Base-by-base conservation (phyloP, 1,284 basidiomycete species). In the Athelia sp. region DNA sequence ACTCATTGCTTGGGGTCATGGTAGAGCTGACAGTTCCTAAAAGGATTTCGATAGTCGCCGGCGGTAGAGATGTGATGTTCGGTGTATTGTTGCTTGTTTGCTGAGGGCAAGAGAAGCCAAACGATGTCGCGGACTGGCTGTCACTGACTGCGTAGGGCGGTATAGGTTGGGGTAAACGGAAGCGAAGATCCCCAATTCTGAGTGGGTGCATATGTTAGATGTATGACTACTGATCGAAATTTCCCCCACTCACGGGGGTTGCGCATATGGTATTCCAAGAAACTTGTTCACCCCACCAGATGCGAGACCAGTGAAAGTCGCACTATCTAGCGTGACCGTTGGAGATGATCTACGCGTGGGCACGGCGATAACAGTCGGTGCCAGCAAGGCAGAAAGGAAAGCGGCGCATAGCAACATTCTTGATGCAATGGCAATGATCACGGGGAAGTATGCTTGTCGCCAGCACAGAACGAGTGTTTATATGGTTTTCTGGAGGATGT, bases 261-360 rank as follows among this genome's bases (percentile, higher is more conserved):
- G 52, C 0, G 79, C 78, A 50, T 74, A 83, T 0, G 79, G 78
- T 26, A 82, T 78, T 0, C 78, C 78, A 1, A 79, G 59, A 52
- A 73, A 81, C 43, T 70, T 66, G 15, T 62, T 58, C 0, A 71
- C 59, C 2, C 48, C 42, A 0, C 62, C 59, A 9, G 58, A 56
- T 14, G 48, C 55, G 19, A 55, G 53, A 22, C 75, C 75, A 17
- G 64, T 70, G 43, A 76, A 63, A 11, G 64, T 71, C 4, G 69
- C 73, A 31, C 58, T 55, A 52, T 74, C 72, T 22, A 75, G 65
- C 4, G 52, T 61, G n/a, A 75, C 62, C 2, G 61, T 66, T 3
- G 69, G 70, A 23, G 58, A 40, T 22, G 23, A n/a, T 42, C 32
- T 18, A 15, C 21, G 52, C 24, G 61, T 52, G 19, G 52, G 50